Evolutionary conservation across 2,329 filamentous ascomycete genomes (phyloP).

Genomic region (Kalmusia sp.): DNA sequence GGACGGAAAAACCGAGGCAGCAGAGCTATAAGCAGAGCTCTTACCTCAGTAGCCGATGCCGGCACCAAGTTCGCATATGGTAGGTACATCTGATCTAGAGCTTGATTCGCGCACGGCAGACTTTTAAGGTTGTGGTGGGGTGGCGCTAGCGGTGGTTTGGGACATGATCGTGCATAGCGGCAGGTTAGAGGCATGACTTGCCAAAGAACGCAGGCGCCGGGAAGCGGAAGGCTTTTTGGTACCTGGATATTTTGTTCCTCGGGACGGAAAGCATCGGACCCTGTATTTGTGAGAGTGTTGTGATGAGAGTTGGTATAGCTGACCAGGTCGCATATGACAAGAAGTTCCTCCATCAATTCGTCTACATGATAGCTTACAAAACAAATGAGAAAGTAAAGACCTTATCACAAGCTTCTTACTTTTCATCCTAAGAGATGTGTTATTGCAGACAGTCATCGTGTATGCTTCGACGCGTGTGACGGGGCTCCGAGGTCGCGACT

Average conservation of each 20-base stretch:
- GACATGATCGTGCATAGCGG: neutral
- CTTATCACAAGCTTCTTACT: too few species aligned
- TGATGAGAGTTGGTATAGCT: neutral
- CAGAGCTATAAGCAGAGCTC: neutral
- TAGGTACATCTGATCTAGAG: neutral
- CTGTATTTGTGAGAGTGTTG: neutral
- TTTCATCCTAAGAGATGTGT: too few species aligned
- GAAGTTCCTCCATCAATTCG: too few species aligned
- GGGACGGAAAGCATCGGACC: neutral
- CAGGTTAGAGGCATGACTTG: constrained; percentile 9
- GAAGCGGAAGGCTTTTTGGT: too few species aligned
- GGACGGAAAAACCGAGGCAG: neutral
- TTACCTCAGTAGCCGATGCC: constrained; percentile 9
- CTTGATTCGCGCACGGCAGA: constrained; percentile 18
- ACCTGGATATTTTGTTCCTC: neutral
- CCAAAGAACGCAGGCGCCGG: too few species aligned
- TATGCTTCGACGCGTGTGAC: neutral
- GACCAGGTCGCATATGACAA: too few species aligned
- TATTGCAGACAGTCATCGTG: constrained; percentile 9
- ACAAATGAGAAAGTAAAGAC: too few species aligned
- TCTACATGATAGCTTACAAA: too few species aligned
- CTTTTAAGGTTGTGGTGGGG: constrained; percentile 28
- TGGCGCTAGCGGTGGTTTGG: constrained; percentile 26
- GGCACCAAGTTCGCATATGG: constrained; percentile 9
- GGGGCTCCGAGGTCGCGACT: neutral